Evolutionary conservation across 2,329 filamentous ascomycete genomes (phyloP).

Genomic region (Alternaria tenuissima): DNA sequence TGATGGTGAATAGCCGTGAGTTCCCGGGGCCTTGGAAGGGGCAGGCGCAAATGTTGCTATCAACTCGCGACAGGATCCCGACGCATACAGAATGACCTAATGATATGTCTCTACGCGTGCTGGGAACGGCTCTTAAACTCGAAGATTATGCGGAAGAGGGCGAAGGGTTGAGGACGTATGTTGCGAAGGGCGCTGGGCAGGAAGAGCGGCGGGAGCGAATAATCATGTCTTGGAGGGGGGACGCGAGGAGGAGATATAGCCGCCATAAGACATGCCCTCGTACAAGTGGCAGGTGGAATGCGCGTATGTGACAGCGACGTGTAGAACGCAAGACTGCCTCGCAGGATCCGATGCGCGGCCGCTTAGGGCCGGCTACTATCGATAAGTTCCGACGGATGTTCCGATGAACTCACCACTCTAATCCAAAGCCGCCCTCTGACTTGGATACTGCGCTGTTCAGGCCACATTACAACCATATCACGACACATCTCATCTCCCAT

Average conservation of each 20-base stretch:
- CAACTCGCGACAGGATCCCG: neutral
- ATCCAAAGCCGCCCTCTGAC: neutral
- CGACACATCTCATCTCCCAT: neutral
- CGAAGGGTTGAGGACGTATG: neutral
- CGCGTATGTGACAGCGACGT: neutral
- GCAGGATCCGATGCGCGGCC: slow-evolving; percentile 20
- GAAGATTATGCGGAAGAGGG: neutral
- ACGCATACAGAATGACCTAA: neutral
- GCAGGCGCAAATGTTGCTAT: neutral
- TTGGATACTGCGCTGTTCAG: neutral
- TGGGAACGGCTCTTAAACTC: neutral
- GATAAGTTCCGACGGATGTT: slow-evolving; percentile 17
- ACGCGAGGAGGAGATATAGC: neutral
- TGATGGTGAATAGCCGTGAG: neutral
- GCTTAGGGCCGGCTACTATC: slow-evolving; percentile 27
- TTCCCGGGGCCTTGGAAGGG: neutral
- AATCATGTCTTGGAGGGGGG: neutral
- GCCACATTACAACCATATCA: neutral
- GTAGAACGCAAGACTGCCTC: neutral
- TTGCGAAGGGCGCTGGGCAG: neutral
- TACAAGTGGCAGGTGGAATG: neutral
- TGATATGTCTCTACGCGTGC: neutral
- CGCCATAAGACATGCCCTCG: neutral
- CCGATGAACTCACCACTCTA: slow-evolving; percentile 16
- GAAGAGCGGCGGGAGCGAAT: neutral